Percentiles rank a stretch among this genome's conserved stretches.
These are phyloP conservation scores for Pelargonium australe DNA, from an alignment of 441 rosid genomes.

Conservation along the genomic window DNA sequence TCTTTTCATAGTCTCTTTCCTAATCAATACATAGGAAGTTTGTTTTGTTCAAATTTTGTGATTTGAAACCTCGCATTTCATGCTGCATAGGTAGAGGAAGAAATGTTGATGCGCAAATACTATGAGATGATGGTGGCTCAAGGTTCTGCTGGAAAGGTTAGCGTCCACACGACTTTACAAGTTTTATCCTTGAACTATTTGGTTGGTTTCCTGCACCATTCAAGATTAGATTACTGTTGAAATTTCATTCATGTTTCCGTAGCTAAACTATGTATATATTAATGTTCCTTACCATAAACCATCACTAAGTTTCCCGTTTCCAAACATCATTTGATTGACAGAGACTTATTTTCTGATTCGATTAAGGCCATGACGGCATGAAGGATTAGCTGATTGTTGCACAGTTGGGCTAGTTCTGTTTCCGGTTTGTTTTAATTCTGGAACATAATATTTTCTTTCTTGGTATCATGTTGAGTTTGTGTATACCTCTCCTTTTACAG, in stretches of 20 bases:
- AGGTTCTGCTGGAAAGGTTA: not conserved
- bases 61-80: not conserved
- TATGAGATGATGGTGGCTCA: not conserved
- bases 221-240: too few relatives aligned
- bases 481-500: not conserved
- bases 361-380: not conserved
- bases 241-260: too few relatives aligned
- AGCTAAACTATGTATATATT: too few relatives aligned
- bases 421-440: not conserved
- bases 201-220: too few relatives aligned
- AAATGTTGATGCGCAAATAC: conserved; percentile 1
- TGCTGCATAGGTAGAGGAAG: conserved; percentile 1
- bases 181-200: not conserved
- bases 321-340: too few relatives aligned
- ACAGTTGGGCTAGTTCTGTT: not conserved
- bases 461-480: not conserved
- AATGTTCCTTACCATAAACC: too few relatives aligned
- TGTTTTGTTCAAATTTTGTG: not conserved
- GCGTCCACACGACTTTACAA: not conserved
- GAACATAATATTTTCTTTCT: not conserved
- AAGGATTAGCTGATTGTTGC: too few relatives aligned
- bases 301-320: too few relatives aligned
- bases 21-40: not conserved
- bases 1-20: not conserved
- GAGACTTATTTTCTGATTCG: not conserved